Conservation (phyloP, 306 rosid genomes). For the Rosa chinensis region DNA sequence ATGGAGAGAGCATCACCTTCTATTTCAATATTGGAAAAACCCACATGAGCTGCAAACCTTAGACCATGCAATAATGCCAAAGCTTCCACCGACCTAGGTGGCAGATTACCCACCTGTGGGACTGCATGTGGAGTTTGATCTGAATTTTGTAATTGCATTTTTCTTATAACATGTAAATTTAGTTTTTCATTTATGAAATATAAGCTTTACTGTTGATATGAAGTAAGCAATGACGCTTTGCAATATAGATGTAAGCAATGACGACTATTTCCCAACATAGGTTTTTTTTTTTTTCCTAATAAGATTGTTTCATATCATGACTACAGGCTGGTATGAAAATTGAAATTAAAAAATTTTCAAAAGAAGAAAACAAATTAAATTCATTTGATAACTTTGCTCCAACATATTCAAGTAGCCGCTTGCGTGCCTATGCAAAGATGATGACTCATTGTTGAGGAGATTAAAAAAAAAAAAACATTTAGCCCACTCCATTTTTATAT, state of each 20-base stretch:
- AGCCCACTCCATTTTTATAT: no score
- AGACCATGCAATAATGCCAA: no score
- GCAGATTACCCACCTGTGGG: no score
- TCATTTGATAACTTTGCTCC: not conserved
- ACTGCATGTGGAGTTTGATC: constrained; percentile 10
- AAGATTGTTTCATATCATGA: not conserved
- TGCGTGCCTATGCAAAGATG: no score
- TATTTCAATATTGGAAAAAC: no score
- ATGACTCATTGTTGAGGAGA: no score
- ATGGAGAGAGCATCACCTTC: no score
- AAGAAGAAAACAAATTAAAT: not conserved
- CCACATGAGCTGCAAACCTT: no score
- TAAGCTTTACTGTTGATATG: not conserved
- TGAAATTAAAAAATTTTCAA: not conserved
- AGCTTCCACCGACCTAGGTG: no score
- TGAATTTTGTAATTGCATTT: constrained; percentile 15
- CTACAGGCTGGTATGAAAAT: not conserved
- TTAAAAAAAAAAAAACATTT: no score
- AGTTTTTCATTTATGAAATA: not conserved
- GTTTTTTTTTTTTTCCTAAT: not conserved
- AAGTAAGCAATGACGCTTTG: constrained; percentile 13
- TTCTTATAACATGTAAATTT: constrained; percentile 7
- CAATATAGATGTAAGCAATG: constrained; percentile 1
- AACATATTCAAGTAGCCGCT: no score
- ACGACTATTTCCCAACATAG: not conserved